Evolutionary conservation across 352 stramenopile genomes (phyloP).

Genomic region (Phytophthora europaea): DNA sequence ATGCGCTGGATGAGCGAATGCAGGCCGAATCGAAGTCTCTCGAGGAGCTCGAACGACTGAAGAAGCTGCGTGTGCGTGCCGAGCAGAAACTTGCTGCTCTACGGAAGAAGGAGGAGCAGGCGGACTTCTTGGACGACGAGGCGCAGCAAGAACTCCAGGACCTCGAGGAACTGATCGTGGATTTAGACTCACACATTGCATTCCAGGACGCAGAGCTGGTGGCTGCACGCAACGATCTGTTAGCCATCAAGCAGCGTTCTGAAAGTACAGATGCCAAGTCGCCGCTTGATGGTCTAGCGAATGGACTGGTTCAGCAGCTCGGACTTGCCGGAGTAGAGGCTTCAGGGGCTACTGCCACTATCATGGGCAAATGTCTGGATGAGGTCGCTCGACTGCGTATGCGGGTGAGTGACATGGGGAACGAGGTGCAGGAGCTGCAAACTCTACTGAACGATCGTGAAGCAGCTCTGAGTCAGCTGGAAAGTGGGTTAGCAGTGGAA

Average conservation of each 20-base stretch:
- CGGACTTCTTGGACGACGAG: conserved; percentile 70
- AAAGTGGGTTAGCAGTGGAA: conserved; percentile 67
- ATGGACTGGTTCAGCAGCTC: conserved; percentile 46
- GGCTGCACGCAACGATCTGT: conserved; percentile 61
- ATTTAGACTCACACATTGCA: conserved; percentile 83
- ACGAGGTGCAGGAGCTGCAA: conserved; percentile 49
- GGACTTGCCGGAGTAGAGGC: conserved; percentile 9
- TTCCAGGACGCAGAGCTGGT: conserved; percentile 84
- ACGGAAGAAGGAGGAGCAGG: conserved; percentile 52
- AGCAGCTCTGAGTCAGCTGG: conserved; percentile 59
- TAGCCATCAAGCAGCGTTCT: conserved; percentile 52
- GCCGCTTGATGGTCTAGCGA: conserved; percentile 52
- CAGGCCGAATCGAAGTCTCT: conserved; percentile 61
- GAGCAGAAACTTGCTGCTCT: conserved; percentile 70
- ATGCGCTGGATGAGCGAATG: conserved; percentile 72
- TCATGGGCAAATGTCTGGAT: conserved; percentile 65
- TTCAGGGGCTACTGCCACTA: conserved; percentile 5
- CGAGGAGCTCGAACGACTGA: conserved; percentile 76
- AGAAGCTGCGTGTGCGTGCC: conserved; percentile 72
- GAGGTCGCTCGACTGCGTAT: conserved; percentile 62
- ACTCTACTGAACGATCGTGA: conserved; percentile 62
- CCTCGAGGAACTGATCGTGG: conserved; percentile 80
- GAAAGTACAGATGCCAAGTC: conserved; percentile 50
- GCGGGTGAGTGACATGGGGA: conserved; percentile 52
- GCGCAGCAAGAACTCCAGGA: conserved; percentile 76